Percentiles rank a stretch among this genome's conserved stretches.
Evolutionary conservation across 192 early-diverging fungal species (phyloP).

Genomic region (Coemansia sp.): DNA sequence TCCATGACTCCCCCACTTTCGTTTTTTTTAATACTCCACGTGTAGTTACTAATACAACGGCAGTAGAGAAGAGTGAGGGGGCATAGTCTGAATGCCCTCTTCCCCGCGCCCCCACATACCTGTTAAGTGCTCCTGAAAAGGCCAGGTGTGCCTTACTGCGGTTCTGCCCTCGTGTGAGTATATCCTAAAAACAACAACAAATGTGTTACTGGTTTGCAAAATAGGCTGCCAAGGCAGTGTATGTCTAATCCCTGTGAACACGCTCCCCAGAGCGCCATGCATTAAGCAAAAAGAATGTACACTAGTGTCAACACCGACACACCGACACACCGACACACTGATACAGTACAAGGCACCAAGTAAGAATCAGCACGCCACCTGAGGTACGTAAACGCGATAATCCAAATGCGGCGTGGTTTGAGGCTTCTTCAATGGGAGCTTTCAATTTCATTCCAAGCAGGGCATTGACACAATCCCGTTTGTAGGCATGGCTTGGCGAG

Average conservation of each 20-base stretch:
- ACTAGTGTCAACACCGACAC: neutral
- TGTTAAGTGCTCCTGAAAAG: neutral
- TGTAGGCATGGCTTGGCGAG: neutral
- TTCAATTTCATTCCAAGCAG: constrained; percentile 1
- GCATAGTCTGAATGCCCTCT: constrained; percentile 5
- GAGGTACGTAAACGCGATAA: neutral
- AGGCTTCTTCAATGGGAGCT: neutral
- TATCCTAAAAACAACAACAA: neutral
- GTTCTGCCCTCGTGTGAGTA: neutral
- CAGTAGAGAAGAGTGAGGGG: constrained; percentile 2
- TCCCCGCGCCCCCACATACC: neutral
- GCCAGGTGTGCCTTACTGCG: neutral
- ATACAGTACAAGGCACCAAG: neutral
- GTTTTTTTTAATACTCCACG: neutral
- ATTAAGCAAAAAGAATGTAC: neutral
- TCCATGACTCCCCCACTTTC: neutral
- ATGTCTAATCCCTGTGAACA: neutral
- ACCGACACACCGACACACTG: neutral
- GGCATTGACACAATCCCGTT: neutral
- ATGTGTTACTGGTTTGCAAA: neutral
- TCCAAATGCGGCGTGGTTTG: neutral
- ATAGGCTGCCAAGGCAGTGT: neutral
- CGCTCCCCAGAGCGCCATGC: neutral
- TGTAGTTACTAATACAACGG: neutral
- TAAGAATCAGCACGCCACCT: neutral